Evolutionary conservation across 2,329 filamentous ascomycete species (phyloP), one percentile per base, ranked within the genome.

Genomic region (Cladosporium sp.): DNA sequence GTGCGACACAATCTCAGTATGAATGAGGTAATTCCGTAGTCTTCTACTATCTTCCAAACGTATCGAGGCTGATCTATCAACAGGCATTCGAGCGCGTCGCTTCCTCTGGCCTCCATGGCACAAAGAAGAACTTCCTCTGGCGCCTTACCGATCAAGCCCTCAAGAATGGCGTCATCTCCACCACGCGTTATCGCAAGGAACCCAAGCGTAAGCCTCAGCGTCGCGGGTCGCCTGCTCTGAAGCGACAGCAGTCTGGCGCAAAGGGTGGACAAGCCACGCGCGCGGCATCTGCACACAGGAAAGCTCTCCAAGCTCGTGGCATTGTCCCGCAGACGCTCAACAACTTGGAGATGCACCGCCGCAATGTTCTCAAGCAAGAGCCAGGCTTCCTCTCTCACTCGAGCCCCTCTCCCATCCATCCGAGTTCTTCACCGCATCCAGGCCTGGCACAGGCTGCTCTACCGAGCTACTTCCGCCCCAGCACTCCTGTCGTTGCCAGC

Each of bases 1-100:
- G 95, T 97, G 63, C 84, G 93, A 2, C 93, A 97, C 72, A 97
- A 97, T 65, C 78, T 97, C 7, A 96, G 91, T 48, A 97, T 97
- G 92, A 97, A 97, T 66, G 81, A 82, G 60, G 93, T 97, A 83
- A 75, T 85, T 28, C 9, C 59, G 17, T 3, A 47, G 34, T 5
- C 7, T 28, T 45, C 32, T 10, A 19, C 3, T 9, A 20, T 12
- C 4, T 4, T 19, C 28, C 19, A 37, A 4, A 32, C 1, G 13
- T 4, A 15, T 17, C 20, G 15, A 28, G 36, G 36, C 55, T 57
- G 25, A 57, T 37, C 22, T 9, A 12, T 17, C 13, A 5, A 15
- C 60, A 84, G 79, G 81, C 82, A 9, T 82, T 86, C 69, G 77
- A 80, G 62, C 82, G 83, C 70, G 77, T 78, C 34, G 70, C 78